These are phyloP conservation scores for Geotrichum aggregatum DNA, from an alignment of 1,139 yeast species.

Conservation along the genomic window DNA sequence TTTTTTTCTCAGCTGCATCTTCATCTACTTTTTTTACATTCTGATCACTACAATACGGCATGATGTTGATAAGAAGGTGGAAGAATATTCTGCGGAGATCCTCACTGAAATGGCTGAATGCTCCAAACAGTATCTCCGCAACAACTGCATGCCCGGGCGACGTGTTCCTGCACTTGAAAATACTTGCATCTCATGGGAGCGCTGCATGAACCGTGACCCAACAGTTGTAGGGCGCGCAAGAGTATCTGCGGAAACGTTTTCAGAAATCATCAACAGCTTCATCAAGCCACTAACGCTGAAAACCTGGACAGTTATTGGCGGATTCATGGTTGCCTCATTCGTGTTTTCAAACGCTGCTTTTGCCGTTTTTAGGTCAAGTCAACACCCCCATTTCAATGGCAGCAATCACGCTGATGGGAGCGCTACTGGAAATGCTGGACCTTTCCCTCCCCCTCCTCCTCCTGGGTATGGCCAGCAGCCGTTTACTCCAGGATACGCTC, in stretches of 20 bases:
- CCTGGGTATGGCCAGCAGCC: slow-evolving; percentile 1
- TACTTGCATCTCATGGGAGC: slow-evolving; percentile 72
- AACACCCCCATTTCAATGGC: slow-evolving; percentile 5
- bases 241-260: slow-evolving; percentile 76
- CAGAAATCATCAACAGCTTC: slow-evolving; percentile 75
- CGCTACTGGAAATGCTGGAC: neutral
- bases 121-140: slow-evolving; percentile 61
- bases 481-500: neutral
- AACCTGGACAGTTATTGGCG: slow-evolving; percentile 52
- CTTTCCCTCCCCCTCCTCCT: slow-evolving; percentile 7
- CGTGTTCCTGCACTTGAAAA: slow-evolving; percentile 68
- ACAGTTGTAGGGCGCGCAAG: slow-evolving; percentile 69
- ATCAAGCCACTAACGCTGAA: slow-evolving; percentile 73
- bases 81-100: slow-evolving; percentile 56
- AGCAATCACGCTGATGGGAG: neutral
- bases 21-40: slow-evolving; percentile 52
- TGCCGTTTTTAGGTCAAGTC: slow-evolving; percentile 12
- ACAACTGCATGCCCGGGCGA: slow-evolving; percentile 56
- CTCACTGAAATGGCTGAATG: slow-evolving; percentile 68
- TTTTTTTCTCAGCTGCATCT: slow-evolving; percentile 50
- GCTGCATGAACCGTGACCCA: slow-evolving; percentile 86
- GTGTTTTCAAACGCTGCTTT: slow-evolving; percentile 16
- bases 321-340: slow-evolving; percentile 37
- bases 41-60: slow-evolving; percentile 58
- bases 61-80: slow-evolving; percentile 70